These are phyloP conservation scores for Ceratocystis harringtonii DNA, from an alignment of 2,329 filamentous ascomycete genomes.

Conservation along the genomic window DNA sequence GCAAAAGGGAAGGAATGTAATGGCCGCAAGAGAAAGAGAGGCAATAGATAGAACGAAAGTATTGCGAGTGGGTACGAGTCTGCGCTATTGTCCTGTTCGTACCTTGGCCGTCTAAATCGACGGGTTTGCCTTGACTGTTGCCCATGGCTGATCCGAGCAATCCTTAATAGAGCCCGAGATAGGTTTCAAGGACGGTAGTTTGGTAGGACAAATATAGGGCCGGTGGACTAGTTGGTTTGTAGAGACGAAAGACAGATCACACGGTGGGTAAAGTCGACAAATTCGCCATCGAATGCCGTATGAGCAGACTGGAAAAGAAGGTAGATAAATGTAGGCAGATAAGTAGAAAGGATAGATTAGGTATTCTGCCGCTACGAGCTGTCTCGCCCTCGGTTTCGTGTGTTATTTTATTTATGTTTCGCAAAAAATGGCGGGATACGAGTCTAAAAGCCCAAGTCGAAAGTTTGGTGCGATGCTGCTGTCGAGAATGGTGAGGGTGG, in stretches of 20 bases:
- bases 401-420: neutral
- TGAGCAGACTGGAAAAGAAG: neutral
- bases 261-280: neutral
- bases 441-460: neutral
- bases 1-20: neutral
- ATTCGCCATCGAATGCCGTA: neutral
- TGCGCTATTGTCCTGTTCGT: conserved; percentile 17
- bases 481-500: neutral
- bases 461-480: neutral
- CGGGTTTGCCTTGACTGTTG: conserved; percentile 86
- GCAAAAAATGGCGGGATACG: neutral
- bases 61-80: neutral
- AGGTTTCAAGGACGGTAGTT: neutral
- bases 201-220: neutral
- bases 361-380: too few relatives aligned
- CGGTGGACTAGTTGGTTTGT: neutral
- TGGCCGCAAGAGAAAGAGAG: neutral
- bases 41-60: neutral
- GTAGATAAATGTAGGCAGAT: neutral
- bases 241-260: neutral
- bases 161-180: neutral
- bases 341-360: neutral
- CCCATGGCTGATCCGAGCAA: conserved; percentile 40
- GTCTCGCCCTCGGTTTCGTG: too few relatives aligned
- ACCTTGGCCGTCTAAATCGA: conserved; percentile 90